phyloP scores from a whole-genome alignment of 2,329 filamentous ascomycete species.

The Ceratocystis cubensis region DNA sequence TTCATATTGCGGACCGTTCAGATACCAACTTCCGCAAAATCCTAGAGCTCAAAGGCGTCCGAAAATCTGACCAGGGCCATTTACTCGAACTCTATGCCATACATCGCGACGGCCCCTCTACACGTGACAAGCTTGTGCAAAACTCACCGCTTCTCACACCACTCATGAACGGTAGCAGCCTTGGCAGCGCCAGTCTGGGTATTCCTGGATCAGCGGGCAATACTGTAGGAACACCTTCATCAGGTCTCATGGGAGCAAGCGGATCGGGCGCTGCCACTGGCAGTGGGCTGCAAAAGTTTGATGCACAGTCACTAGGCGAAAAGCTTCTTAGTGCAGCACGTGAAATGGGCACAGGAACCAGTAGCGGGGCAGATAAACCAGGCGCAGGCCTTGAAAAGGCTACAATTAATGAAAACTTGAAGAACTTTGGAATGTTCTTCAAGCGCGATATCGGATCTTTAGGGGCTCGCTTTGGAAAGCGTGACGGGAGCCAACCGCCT shows the following conservation, averaged over 20 bases:
- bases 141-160: slow-evolving; percentile 59
- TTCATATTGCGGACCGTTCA: slow-evolving; percentile 87
- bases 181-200: slow-evolving; percentile 20
- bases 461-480: slow-evolving; percentile 58
- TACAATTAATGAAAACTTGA: slow-evolving; percentile 83
- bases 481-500: slow-evolving; percentile 34
- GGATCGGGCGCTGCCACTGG: slow-evolving; percentile 30
- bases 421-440: slow-evolving; percentile 95
- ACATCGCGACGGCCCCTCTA: slow-evolving; percentile 61
- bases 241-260: slow-evolving; percentile 23
- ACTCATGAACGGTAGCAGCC: slow-evolving; percentile 39
- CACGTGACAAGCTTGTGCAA: slow-evolving; percentile 55
- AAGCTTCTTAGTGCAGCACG: slow-evolving; percentile 78
- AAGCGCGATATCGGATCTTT: slow-evolving; percentile 70
- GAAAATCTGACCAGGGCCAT: slow-evolving; percentile 67
- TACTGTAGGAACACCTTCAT: background rate
- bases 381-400: slow-evolving; percentile 42
- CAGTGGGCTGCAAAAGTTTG: slow-evolving; percentile 48
- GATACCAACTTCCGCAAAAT: slow-evolving; percentile 95
- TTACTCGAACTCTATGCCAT: slow-evolving; percentile 73
- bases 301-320: slow-evolving; percentile 70
- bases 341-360: slow-evolving; percentile 55
- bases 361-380: slow-evolving; percentile 21
- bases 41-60: slow-evolving; percentile 85
- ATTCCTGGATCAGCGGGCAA: background rate